phyloP scores from a whole-genome alignment of 345 rosid species.

The Adansonia digitata region DNA sequence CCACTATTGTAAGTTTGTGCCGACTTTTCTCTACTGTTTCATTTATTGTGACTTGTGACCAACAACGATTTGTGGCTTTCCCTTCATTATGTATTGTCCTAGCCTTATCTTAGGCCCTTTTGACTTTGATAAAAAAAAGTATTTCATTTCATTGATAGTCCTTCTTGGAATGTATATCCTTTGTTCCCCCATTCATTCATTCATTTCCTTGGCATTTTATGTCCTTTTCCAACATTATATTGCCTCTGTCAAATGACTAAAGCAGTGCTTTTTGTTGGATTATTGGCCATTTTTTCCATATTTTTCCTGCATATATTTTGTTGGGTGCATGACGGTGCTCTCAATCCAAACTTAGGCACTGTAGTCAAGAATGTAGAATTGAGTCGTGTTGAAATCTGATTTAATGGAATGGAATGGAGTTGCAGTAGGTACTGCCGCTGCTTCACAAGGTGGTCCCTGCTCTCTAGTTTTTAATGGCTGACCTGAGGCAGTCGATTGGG shows the following conservation, averaged over 20 bases:
- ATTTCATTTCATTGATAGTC: not conserved
- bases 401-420: not conserved
- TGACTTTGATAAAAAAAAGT: not conserved
- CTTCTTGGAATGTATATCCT: not conserved
- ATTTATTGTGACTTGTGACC: not conserved
- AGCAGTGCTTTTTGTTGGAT: not conserved
- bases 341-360: too few species aligned
- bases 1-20: not conserved
- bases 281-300: too few species aligned
- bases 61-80: conserved; percentile 2
- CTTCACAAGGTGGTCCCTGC: not conserved
- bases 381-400: too few species aligned
- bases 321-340: too few species aligned
- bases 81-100: not conserved
- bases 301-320: too few species aligned
- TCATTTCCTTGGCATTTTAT: not conserved
- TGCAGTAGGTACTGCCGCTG: not conserved
- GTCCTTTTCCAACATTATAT: not conserved
- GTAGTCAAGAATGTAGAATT: too few species aligned
- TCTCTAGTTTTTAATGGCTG: not conserved
- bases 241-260: not conserved
- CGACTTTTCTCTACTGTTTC: not conserved
- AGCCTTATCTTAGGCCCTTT: not conserved
- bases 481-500: too few species aligned
- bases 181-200: not conserved